Conservation (phyloP, 208 protist species). For the Crithidia bombi region DNA sequence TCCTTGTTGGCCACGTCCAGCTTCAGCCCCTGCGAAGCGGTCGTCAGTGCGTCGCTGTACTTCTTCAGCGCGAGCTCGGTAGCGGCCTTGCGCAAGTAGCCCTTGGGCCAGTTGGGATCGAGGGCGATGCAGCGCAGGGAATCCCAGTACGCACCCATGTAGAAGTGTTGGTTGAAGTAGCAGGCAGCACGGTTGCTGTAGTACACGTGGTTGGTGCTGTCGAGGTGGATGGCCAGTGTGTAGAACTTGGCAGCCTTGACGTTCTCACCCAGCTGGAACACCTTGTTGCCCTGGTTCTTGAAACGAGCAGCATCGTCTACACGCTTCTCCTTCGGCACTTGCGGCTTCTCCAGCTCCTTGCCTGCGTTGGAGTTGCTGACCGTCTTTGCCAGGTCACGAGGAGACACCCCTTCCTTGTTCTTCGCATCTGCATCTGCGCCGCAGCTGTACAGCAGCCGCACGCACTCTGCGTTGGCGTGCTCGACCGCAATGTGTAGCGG, state of each 20-base stretch:
- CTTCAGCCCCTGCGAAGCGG: constrained; percentile 64
- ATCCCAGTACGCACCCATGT: constrained; percentile 90
- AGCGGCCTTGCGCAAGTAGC: constrained; percentile 91
- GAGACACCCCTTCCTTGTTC: constrained; percentile 71
- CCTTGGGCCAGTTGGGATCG: constrained; percentile 90
- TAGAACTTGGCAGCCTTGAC: constrained; percentile 94
- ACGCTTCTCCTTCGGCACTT: constrained; percentile 48
- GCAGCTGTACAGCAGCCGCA: constrained; percentile 68
- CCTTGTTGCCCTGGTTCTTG: constrained; percentile 92
- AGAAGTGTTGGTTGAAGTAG: constrained; percentile 89
- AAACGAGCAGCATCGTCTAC: constrained; percentile 64
- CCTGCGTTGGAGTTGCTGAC: constrained; percentile 45
- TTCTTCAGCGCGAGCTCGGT: constrained; percentile 74
- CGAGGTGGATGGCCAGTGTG: constrained; percentile 89
- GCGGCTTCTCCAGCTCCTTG: constrained; percentile 76
- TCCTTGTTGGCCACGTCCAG: constrained; percentile 77
- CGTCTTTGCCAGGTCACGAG: constrained; percentile 55
- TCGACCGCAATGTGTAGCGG: constrained; percentile 90
- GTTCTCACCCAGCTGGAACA: constrained; percentile 85
- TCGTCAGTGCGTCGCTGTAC: constrained; percentile 62
- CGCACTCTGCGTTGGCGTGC: constrained; percentile 68
- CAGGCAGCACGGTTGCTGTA: constrained; percentile 93
- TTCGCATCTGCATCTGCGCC: constrained; percentile 64
- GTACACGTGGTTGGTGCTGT: constrained; percentile 87
- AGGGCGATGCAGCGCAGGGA: constrained; percentile 84